phyloP scores from a whole-genome alignment of 208 protist genomes.

The Phytomonas francai region DNA sequence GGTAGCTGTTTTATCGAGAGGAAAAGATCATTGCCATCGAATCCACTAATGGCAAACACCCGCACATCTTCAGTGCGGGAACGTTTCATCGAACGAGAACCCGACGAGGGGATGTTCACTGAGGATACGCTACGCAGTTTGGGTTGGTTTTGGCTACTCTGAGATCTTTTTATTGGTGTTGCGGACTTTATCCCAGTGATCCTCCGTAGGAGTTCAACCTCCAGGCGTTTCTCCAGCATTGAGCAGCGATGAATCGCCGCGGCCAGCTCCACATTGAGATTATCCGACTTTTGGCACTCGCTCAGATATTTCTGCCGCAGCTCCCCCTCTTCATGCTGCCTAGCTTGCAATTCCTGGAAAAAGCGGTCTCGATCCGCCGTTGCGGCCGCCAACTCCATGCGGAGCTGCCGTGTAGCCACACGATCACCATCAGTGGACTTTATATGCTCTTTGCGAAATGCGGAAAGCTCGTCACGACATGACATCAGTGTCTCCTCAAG shows the following conservation, averaged over 20 bases:
- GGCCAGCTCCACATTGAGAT: slow-evolving; percentile 52
- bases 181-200: slow-evolving; percentile 24
- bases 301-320: slow-evolving; percentile 28
- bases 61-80: slow-evolving; percentile 68
- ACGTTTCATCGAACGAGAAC: slow-evolving; percentile 30
- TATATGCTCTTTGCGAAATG: slow-evolving; percentile 36
- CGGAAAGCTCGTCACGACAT: slow-evolving; percentile 33
- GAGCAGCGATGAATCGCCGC: slow-evolving; percentile 47
- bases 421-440: slow-evolving; percentile 33
- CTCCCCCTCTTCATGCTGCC: slow-evolving; percentile 33
- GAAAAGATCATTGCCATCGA: slow-evolving; percentile 57
- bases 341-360: slow-evolving; percentile 21
- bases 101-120: slow-evolving; percentile 13
- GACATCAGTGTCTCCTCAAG: slow-evolving; percentile 48
- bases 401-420: slow-evolving; percentile 29
- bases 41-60: slow-evolving; percentile 81
- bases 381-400: slow-evolving; percentile 29
- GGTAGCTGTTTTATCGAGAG: slow-evolving; percentile 57
- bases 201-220: slow-evolving; percentile 48
- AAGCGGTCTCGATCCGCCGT: slow-evolving; percentile 32
- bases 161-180: slow-evolving; percentile 15
- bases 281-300: slow-evolving; percentile 35
- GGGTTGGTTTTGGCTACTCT: background rate
- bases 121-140: slow-evolving; percentile 26
- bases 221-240: slow-evolving; percentile 60